Evolutionary conservation across 371 early-diverging fungal genomes (phyloP).

Genomic region (Rhizopus arrhizus): DNA sequence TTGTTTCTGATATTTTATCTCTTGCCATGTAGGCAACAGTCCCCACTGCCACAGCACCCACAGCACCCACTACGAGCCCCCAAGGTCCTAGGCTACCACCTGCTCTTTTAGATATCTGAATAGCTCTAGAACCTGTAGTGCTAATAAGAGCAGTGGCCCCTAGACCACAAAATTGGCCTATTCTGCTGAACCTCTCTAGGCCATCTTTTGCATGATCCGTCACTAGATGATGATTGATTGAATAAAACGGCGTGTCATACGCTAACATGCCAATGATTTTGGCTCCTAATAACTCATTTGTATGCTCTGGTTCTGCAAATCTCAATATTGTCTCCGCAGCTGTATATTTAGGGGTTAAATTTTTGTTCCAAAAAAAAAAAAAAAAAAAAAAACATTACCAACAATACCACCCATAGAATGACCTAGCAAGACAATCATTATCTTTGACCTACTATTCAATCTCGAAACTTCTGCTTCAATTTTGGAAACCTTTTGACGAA

Average conservation of each 20-base stretch:
- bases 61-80: slow-evolving; percentile 53
- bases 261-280: slow-evolving; percentile 59
- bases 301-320: slow-evolving; percentile 10
- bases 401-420: slow-evolving; percentile 72
- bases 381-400: slow-evolving; percentile 37
- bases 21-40: slow-evolving; percentile 44
- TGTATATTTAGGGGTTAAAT: slow-evolving; percentile 6
- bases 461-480: slow-evolving; percentile 29
- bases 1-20: slow-evolving; percentile 38
- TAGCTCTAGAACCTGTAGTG: slow-evolving; percentile 11
- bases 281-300: slow-evolving; percentile 25
- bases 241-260: slow-evolving; percentile 66
- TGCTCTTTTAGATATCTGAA: slow-evolving; percentile 3
- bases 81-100: slow-evolving; percentile 20
- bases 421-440: slow-evolving; percentile 49
- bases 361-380: background rate
- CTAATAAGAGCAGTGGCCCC: slow-evolving; percentile 19
- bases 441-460: slow-evolving; percentile 32
- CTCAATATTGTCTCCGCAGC: slow-evolving; percentile 60
- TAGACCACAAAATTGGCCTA: slow-evolving; percentile 16
- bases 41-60: slow-evolving; percentile 55
- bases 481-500: slow-evolving; percentile 39
- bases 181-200: slow-evolving; percentile 13
- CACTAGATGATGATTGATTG: slow-evolving; percentile 51
- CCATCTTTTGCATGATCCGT: slow-evolving; percentile 36